Conservation (phyloP, 495 filamentous ascomycete genomes). For the Aspergillus coremiiformis region DNA sequence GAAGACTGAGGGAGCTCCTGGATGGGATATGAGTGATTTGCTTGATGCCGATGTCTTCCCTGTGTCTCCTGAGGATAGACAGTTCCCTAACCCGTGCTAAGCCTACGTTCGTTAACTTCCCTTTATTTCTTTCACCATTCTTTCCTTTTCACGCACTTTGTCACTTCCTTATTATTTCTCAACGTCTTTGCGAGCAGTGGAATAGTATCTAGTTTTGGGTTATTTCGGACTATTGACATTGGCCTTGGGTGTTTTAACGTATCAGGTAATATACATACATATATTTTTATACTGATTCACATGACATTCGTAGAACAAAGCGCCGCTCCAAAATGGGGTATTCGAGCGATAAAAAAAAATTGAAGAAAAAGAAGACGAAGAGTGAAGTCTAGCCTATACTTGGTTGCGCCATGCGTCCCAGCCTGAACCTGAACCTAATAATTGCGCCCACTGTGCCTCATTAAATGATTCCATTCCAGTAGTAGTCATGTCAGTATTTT, state of each 20-base stretch:
- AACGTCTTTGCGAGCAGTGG: not conserved
- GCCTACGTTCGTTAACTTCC: not conserved
- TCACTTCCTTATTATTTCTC: not conserved
- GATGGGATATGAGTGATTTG: conserved; percentile 76
- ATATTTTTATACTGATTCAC: not conserved
- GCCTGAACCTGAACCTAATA: conserved; percentile 10
- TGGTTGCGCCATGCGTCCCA: conserved; percentile 13
- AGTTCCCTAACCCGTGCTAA: conserved; percentile 35
- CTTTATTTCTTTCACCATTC: not conserved
- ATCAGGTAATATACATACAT: not conserved
- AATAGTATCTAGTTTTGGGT: not conserved
- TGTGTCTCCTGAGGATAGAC: conserved; percentile 45
- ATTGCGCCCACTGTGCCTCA: conserved; percentile 34
- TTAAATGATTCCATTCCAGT: conserved; percentile 21
- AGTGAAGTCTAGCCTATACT: not conserved
- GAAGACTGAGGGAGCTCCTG: conserved; percentile 79
- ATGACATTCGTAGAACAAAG: not conserved
- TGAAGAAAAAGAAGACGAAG: not conserved
- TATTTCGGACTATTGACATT: not conserved
- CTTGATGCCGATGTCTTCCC: conserved; percentile 55
- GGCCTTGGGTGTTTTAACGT: not conserved
- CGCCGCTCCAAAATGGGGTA: not conserved
- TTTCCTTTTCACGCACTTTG: not conserved
- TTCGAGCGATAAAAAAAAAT: not conserved
- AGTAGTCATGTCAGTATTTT: conserved; percentile 16